phyloP scores from a whole-genome alignment of 1,284 basidiomycete species.

The Sporisorium iseilematis-ciliati region DNA sequence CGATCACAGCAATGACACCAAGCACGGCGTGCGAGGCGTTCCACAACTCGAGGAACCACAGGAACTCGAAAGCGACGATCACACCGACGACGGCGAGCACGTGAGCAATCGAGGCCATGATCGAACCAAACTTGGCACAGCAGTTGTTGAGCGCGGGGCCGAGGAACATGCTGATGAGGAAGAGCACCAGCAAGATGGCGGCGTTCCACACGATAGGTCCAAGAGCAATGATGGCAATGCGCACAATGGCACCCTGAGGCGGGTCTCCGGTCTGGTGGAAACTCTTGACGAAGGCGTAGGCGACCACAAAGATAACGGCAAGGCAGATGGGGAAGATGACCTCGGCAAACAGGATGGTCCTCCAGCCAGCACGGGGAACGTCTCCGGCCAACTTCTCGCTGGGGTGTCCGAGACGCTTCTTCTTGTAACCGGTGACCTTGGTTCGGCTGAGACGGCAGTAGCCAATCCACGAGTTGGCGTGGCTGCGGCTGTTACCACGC shows the following conservation, averaged over 20 bases:
- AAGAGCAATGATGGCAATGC: slow-evolving; percentile 90
- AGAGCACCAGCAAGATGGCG: slow-evolving; percentile 83
- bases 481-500: slow-evolving; percentile 68
- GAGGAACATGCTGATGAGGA: slow-evolving; percentile 90
- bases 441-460: slow-evolving; percentile 69
- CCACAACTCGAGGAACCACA: slow-evolving; percentile 97
- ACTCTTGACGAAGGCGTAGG: slow-evolving; percentile 69
- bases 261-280: slow-evolving; percentile 64
- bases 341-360: slow-evolving; percentile 67
- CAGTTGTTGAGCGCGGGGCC: slow-evolving; percentile 87
- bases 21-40: slow-evolving; percentile 84
- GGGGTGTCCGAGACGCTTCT: slow-evolving; percentile 70
- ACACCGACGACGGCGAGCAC: slow-evolving; percentile 66
- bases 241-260: slow-evolving; percentile 80
- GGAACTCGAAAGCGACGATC: slow-evolving; percentile 59
- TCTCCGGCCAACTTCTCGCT: slow-evolving; percentile 69
- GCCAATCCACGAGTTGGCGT: slow-evolving; percentile 70
- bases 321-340: slow-evolving; percentile 64
- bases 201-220: slow-evolving; percentile 97
- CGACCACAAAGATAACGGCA: slow-evolving; percentile 68
- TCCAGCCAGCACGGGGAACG: slow-evolving; percentile 67
- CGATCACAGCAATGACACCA: slow-evolving; percentile 70
- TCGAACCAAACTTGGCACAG: slow-evolving; percentile 69
- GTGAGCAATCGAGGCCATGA: slow-evolving; percentile 69
- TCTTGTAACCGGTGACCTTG: slow-evolving; percentile 70